Evolutionary conservation across 2,329 filamentous ascomycete species (phyloP).

Genomic region (Trichoderma harzianum): DNA sequence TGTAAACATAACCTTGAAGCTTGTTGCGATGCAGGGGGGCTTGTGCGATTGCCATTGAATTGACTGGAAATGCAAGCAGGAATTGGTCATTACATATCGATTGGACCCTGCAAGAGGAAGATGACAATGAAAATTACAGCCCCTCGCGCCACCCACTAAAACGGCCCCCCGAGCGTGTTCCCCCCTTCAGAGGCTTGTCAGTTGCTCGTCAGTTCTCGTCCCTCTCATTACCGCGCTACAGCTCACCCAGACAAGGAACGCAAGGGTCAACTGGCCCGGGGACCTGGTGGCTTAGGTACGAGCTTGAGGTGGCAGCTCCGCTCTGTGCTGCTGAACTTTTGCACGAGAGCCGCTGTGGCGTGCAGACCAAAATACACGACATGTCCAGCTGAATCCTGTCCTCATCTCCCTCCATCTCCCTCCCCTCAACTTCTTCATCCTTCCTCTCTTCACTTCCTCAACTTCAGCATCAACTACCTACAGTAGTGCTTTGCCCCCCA

Average conservation of each 20-base stretch:
- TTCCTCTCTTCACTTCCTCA: background rate
- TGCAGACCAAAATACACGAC: background rate
- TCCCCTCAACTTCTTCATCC: background rate
- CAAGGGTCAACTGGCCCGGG: background rate
- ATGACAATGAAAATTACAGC: background rate
- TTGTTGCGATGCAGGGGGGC: background rate
- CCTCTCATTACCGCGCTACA: background rate
- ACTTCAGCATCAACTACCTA: background rate
- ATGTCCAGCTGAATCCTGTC: background rate
- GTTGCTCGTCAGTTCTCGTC: background rate
- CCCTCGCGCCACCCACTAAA: background rate
- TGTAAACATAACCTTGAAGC: background rate
- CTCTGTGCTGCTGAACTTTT: background rate
- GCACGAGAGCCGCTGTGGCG: slow-evolving; percentile 1
- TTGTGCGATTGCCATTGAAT: background rate
- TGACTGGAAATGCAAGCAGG: background rate
- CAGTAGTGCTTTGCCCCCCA: background rate
- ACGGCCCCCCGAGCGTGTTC: background rate
- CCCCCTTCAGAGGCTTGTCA: background rate
- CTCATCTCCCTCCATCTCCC: background rate
- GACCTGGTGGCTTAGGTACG: background rate
- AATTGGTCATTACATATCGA: background rate
- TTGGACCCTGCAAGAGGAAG: background rate
- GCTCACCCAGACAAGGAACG: background rate
- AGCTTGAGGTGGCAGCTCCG: background rate